Base-by-base conservation (phyloP, 75 land plant species). In the Cryptomeria japonica region DNA sequence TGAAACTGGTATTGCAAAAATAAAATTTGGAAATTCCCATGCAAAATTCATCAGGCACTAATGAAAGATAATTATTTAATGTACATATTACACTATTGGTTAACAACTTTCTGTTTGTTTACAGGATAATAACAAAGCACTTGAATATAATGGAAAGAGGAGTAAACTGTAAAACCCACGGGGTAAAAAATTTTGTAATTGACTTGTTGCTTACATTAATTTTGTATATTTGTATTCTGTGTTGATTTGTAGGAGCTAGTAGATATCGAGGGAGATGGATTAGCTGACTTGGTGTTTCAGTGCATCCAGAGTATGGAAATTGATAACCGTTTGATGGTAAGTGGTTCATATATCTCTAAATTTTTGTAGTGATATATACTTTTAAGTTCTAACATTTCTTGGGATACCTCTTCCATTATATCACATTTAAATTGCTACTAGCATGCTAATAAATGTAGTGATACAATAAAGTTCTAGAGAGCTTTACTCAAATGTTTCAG, bases 271-370 rank as follows among this genome's bases (percentile, higher is more conserved):
- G 93, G 93, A 73, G 92, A 87, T 41, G 93, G 93, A 16, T 86
- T 92, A 58, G 90, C 93, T 9, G 93, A 90, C 39, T 84, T 89
- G 37, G 93, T 89, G 25, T 92, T 89, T 83, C 89, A 90, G 84
- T 92, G 93, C 76, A 92, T 92, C 79, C 93, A 92, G 83, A 92
- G 89, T 79, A 91, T 92, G 93, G 93, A 92, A 56, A 92, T 92
- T 87, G 93, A 92, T 76, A 91, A 92, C 86, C 90, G 93, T 28
- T 91, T 92, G 90, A 32, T 80, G 88, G 93, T 92, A 78, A 88
- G 90, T 85, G 39, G 39, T 58, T 87, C 25, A 77, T 38, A 80
- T 31, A 37, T 80, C 46, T 36, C 14, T 58, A 58, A 3, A 22
- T 68, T 68, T 56, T 70, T 70, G 32, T 70, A 70, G 10, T 28